These are phyloP conservation scores for Globisporangium recalcitrans DNA, from an alignment of 352 stramenopile species.

Conservation along the genomic window DNA sequence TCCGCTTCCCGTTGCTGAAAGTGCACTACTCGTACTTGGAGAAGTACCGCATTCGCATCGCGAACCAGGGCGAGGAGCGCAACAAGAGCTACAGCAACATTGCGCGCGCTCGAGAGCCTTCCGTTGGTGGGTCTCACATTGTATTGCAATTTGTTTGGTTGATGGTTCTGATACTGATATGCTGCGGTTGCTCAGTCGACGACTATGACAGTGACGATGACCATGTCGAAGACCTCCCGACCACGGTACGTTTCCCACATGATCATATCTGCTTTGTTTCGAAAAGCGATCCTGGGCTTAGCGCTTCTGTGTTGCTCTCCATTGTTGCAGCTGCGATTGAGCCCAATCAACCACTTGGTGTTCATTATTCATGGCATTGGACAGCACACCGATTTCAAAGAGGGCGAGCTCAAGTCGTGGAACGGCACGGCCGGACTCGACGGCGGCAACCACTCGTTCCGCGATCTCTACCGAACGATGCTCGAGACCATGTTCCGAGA, in stretches of 20 bases:
- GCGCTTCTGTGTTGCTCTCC: background rate
- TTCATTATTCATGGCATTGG: slow-evolving; percentile 87
- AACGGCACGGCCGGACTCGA: slow-evolving; percentile 64
- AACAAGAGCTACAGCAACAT: slow-evolving; percentile 70
- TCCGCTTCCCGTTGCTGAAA: slow-evolving; percentile 68
- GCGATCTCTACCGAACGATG: slow-evolving; percentile 71
- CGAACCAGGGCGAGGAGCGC: slow-evolving; percentile 28
- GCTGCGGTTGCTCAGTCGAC: slow-evolving; percentile 5
- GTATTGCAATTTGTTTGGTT: background rate
- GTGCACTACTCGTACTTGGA: slow-evolving; percentile 56
- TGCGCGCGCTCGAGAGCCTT: slow-evolving; percentile 23
- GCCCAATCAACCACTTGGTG: slow-evolving; percentile 77
- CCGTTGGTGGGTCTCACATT: slow-evolving; percentile 18
- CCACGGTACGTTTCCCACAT: slow-evolving; percentile 38
- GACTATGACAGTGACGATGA: slow-evolving; percentile 51
- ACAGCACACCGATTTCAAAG: slow-evolving; percentile 82
- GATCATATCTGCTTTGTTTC: background rate
- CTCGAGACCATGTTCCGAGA: slow-evolving; percentile 77
- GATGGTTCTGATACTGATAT: background rate
- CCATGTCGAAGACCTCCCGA: slow-evolving; percentile 63
- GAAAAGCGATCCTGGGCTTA: background rate
- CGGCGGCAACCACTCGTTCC: slow-evolving; percentile 75
- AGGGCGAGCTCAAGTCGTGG: slow-evolving; percentile 79
- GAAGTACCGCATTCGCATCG: slow-evolving; percentile 15
- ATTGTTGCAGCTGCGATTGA: slow-evolving; percentile 49